These are phyloP conservation scores for Clarireedia paspali DNA, from an alignment of 2,329 filamentous ascomycete species.

Conservation along the genomic window DNA sequence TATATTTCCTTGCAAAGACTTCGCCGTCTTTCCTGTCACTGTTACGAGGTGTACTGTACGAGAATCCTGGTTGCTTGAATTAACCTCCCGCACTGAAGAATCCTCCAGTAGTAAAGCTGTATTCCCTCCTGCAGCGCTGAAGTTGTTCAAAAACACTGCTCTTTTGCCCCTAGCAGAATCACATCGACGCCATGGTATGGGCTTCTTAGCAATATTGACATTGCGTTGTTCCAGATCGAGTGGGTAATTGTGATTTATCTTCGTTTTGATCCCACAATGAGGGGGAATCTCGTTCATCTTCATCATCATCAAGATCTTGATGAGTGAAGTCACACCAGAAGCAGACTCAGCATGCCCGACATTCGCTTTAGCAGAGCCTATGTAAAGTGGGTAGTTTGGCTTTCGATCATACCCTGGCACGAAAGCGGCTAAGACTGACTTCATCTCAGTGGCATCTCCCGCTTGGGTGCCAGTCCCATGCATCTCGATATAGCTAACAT, in stretches of 20 bases:
- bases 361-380: constrained; percentile 23
- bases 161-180: constrained; percentile 26
- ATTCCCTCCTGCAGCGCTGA: constrained; percentile 32
- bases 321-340: constrained; percentile 20
- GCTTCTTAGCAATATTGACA: constrained; percentile 12
- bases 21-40: constrained; percentile 38
- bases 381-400: constrained; percentile 6
- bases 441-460: constrained; percentile 16
- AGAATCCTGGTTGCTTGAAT: constrained; percentile 31
- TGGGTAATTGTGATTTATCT: constrained; percentile 19
- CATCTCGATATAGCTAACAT: not conserved
- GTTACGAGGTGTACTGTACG: constrained; percentile 37
- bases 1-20: constrained; percentile 20
- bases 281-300: constrained; percentile 14
- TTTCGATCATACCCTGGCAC: constrained; percentile 9
- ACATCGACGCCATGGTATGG: constrained; percentile 27
- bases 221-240: constrained; percentile 27
- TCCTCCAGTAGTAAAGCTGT: constrained; percentile 27
- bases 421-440: constrained; percentile 10
- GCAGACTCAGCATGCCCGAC: constrained; percentile 23
- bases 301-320: constrained; percentile 21
- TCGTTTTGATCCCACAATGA: constrained; percentile 15
- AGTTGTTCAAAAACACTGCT: constrained; percentile 41
- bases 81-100: constrained; percentile 21
- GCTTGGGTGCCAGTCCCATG: constrained; percentile 16